phyloP scores from a whole-genome alignment of 345 rosid genomes.

The Noccaea bulbosa region DNA sequence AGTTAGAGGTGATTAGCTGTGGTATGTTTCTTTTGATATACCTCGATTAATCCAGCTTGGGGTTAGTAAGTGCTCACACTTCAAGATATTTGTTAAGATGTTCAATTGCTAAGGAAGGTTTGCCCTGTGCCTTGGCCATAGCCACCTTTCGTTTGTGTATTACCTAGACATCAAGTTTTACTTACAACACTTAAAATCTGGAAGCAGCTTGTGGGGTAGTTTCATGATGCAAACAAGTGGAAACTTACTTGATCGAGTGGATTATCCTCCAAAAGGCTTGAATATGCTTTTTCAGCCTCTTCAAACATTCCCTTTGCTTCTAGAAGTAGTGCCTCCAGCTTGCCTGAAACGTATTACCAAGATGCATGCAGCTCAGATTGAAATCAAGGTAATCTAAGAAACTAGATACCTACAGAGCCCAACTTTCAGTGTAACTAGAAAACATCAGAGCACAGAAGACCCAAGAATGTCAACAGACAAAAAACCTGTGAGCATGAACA shows the following conservation, averaged over 20 bases:
- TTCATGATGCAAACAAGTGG: conserved; percentile 11
- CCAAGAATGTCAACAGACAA: conserved; percentile 11
- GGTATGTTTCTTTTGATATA: conserved; percentile 12
- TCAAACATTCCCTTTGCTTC: conserved; percentile 96
- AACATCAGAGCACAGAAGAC: conserved; percentile 12
- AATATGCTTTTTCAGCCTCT: conserved; percentile 91
- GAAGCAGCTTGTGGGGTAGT: conserved; percentile 24
- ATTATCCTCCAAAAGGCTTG: conserved; percentile 86
- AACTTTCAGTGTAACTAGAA: conserved; percentile 19
- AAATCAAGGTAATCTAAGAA: conserved; percentile 20
- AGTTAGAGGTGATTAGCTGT: conserved; percentile 21
- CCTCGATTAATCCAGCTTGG: conserved; percentile 5
- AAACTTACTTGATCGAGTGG: conserved; percentile 81
- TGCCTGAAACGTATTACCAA: conserved; percentile 57
- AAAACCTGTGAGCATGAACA: background rate
- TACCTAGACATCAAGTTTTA: conserved; percentile 48
- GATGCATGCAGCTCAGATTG: conserved; percentile 27
- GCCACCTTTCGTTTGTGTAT: conserved; percentile 89
- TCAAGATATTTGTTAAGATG: conserved; percentile 92
- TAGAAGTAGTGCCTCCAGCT: conserved; percentile 80
- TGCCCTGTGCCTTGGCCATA: conserved; percentile 89
- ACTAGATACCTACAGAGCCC: conserved; percentile 16
- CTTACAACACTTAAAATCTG: conserved; percentile 2
- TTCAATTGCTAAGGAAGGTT: conserved; percentile 71
- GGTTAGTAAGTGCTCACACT: conserved; percentile 60